These are phyloP conservation scores for Aureobasidium subglaciale DNA, from an alignment of 2,329 filamentous ascomycete species.

Conservation along the genomic window DNA sequence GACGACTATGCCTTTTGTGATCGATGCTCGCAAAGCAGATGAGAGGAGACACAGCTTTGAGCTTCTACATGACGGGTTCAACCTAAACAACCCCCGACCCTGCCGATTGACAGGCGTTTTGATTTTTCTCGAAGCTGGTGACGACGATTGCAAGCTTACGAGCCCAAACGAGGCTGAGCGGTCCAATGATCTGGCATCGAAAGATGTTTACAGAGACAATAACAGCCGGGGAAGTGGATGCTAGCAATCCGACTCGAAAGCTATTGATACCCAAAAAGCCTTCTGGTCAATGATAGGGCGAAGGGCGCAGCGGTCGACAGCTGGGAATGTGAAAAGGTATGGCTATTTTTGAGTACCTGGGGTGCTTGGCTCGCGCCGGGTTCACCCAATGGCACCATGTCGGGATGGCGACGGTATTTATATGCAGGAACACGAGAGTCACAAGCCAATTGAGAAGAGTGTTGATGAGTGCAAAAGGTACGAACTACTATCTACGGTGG, in stretches of 20 bases:
- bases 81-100: background rate
- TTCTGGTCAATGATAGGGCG: background rate
- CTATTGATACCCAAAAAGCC: background rate
- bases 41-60: background rate
- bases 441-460: background rate
- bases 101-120: conserved; percentile 5
- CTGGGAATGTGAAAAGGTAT: background rate
- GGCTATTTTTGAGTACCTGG: conserved; percentile 1
- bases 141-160: conserved; percentile 1
- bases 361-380: background rate
- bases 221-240: background rate
- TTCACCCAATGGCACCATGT: conserved; percentile 1
- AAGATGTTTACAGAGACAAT: background rate
- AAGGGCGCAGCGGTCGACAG: background rate
- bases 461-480: background rate
- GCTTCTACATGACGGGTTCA: background rate
- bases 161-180: conserved; percentile 1
- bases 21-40: background rate
- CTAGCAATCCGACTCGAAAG: background rate
- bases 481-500: background rate
- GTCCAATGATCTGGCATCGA: background rate
- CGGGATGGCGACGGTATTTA: conserved; percentile 8
- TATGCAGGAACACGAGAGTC: conserved; percentile 14
- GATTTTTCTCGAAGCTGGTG: background rate
- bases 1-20: background rate